Conservation (phyloP, 1,284 basidiomycete species). For the Ceratobasidium sp. region DNA sequence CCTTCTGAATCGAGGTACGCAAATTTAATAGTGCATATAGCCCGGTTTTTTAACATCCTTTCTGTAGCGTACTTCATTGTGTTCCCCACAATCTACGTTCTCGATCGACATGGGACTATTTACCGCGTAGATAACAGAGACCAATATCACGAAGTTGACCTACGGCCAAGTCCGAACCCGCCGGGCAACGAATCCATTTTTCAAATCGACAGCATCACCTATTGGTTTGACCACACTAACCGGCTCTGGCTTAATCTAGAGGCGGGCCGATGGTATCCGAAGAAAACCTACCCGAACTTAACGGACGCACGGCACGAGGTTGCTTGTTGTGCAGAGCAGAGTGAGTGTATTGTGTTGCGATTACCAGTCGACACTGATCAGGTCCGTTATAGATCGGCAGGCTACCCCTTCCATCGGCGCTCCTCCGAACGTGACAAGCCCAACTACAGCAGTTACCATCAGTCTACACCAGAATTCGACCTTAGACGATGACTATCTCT, state of each 20-base stretch:
- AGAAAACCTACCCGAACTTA: neutral
- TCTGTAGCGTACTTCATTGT: conserved; percentile 20
- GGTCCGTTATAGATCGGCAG: conserved; percentile 8
- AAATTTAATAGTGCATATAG: neutral
- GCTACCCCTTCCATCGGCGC: neutral
- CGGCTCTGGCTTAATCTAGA: conserved; percentile 17
- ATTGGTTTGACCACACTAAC: conserved; percentile 16
- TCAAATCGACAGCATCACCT: conserved; percentile 10
- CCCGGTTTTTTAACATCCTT: neutral
- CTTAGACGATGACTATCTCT: conserved; percentile 27
- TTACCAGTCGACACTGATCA: no score
- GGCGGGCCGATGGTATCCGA: neutral
- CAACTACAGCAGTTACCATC: neutral
- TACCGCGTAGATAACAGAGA: neutral
- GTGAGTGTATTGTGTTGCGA: neutral
- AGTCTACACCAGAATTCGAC: neutral
- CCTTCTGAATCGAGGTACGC: neutral
- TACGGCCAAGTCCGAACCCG: neutral
- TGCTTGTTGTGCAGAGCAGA: neutral
- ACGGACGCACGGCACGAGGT: neutral
- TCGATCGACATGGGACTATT: conserved; percentile 9
- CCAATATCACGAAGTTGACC: conserved; percentile 7
- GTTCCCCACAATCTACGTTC: conserved; percentile 16
- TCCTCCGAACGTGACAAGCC: neutral
- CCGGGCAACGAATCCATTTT: conserved; percentile 2